A percentile compares a stretch with the other conserved stretches of the same genome.
Conservation (phyloP, 2,329 filamentous ascomycete species). For the Sporothrix pallida region DNA sequence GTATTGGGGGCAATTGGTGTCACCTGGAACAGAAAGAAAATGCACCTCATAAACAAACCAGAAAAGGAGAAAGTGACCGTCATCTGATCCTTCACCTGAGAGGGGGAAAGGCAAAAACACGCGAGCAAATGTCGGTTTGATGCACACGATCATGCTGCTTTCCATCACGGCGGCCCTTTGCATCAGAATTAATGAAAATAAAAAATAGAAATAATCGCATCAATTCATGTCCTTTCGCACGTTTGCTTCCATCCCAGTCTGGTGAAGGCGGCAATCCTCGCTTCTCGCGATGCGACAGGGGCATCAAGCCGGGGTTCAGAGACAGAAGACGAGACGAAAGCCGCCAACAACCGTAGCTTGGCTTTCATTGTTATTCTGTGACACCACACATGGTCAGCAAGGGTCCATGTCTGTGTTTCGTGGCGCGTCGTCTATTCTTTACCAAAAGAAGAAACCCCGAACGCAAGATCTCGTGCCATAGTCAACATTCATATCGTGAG, state of each 20-base stretch:
- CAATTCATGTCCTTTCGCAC: neutral
- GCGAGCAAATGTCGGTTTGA: neutral
- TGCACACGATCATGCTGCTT: neutral
- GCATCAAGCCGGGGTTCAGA: neutral
- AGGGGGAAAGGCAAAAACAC: neutral
- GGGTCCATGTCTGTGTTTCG: neutral
- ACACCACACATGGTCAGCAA: neutral
- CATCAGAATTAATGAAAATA: too few relatives aligned
- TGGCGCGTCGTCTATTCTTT: neutral
- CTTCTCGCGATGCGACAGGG: neutral
- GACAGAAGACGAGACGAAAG: neutral
- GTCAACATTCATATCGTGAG: too few relatives aligned
- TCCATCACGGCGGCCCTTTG: neutral
- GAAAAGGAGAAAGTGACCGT: neutral
- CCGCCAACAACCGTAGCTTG: conserved; percentile 9
- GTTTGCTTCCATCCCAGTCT: neutral
- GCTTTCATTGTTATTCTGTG: neutral
- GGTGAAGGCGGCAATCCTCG: neutral
- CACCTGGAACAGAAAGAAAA: neutral
- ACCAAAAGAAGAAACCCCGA: neutral
- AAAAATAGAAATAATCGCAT: too few relatives aligned
- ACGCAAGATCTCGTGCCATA: neutral
- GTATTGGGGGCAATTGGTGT: conserved; percentile 10
- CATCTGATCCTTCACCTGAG: neutral
- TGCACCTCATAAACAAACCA: neutral